Evolutionary conservation across 495 filamentous ascomycete genomes (phyloP).

Genomic region (Chaetomium cochliodes): DNA sequence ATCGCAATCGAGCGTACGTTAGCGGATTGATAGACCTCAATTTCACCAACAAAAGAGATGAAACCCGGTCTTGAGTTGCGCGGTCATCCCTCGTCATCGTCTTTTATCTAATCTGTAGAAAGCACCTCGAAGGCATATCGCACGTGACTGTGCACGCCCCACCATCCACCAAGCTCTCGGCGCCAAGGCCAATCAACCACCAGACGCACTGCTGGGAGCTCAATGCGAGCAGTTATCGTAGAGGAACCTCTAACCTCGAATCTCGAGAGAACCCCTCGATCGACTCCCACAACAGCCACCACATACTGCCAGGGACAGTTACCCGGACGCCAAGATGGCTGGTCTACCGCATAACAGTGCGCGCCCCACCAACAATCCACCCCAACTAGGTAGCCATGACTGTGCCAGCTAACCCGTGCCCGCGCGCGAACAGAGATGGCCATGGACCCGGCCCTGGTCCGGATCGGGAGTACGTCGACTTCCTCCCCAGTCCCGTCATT

Average conservation of each 20-base stretch:
- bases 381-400: background rate
- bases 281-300: constrained; percentile 6
- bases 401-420: constrained; percentile 8
- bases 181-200: constrained; percentile 20
- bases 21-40: no score
- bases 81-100: background rate
- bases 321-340: constrained; percentile 41
- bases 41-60: no score
- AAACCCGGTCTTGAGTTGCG: background rate
- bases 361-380: constrained; percentile 17
- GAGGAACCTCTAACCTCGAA: constrained; percentile 11
- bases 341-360: constrained; percentile 45
- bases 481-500: constrained; percentile 18
- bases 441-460: constrained; percentile 76
- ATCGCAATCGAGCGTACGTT: no score
- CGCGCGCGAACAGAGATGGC: constrained; percentile 48
- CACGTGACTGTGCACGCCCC: constrained; percentile 13
- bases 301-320: background rate
- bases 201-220: constrained; percentile 11
- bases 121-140: background rate
- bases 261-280: constrained; percentile 1
- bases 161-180: constrained; percentile 2
- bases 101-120: background rate
- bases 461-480: constrained; percentile 65
- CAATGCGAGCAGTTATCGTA: constrained; percentile 1